Conservation (phyloP, 495 filamentous ascomycete species). For the Neurospora sp. region DNA sequence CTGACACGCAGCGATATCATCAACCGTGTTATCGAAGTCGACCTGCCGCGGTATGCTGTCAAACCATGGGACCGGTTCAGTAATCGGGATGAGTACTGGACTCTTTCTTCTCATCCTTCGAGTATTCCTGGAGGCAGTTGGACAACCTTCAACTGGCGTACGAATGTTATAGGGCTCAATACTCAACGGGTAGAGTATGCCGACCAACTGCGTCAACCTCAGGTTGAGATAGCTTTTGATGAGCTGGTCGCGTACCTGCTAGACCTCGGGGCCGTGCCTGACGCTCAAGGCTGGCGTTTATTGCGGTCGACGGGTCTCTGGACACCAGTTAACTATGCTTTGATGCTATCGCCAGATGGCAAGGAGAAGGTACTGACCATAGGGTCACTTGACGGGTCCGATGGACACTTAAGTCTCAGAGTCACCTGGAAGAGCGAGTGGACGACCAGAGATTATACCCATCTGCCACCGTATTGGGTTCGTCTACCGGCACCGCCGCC, state of each 20-base stretch:
- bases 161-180: slow-evolving; percentile 47
- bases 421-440: slow-evolving; percentile 46
- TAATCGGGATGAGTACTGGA: slow-evolving; percentile 45
- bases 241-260: slow-evolving; percentile 51
- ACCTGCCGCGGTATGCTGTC: slow-evolving; percentile 53
- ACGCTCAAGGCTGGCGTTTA: slow-evolving; percentile 47
- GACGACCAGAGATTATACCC: slow-evolving; percentile 42
- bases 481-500: slow-evolving; percentile 30
- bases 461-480: slow-evolving; percentile 56
- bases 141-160: slow-evolving; percentile 56
- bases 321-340: slow-evolving; percentile 50
- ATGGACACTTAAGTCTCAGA: slow-evolving; percentile 50
- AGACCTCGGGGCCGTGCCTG: slow-evolving; percentile 52
- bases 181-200: slow-evolving; percentile 53
- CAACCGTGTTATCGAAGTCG: slow-evolving; percentile 55
- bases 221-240: slow-evolving; percentile 56
- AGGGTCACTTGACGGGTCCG: slow-evolving; percentile 48
- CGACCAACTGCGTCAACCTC: slow-evolving; percentile 53
- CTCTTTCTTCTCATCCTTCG: slow-evolving; percentile 29
- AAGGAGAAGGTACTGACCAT: slow-evolving; percentile 44
- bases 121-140: slow-evolving; percentile 51
- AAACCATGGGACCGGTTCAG: slow-evolving; percentile 46
- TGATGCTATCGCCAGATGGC: slow-evolving; percentile 46
- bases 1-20: slow-evolving; percentile 52
- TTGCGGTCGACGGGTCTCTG: slow-evolving; percentile 49